A percentile compares a stretch with the other conserved stretches of the same genome.
Evolutionary conservation across 2,329 filamentous ascomycete species (phyloP).

Genomic region (Canariomyces notabilis): DNA sequence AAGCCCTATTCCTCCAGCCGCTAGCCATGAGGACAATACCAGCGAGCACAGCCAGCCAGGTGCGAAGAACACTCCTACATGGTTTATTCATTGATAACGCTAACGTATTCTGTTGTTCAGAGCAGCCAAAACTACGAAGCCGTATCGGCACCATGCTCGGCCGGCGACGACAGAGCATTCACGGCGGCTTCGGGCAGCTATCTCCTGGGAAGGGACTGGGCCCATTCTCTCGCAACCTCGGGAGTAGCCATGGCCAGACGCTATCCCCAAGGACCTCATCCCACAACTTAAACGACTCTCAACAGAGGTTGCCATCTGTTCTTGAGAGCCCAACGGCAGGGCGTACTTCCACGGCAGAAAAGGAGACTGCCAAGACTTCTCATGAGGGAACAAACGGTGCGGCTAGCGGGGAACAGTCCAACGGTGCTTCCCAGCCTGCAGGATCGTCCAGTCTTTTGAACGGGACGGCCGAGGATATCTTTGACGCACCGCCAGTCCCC

Average conservation of each 20-base stretch:
- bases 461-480: conserved; percentile 44
- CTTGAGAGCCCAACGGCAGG: conserved; percentile 49
- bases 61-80: conserved; percentile 14
- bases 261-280: conserved; percentile 56
- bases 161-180: conserved; percentile 60
- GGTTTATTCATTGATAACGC: neutral
- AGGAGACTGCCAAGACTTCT: conserved; percentile 30
- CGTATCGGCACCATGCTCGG: conserved; percentile 67
- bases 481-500: conserved; percentile 48
- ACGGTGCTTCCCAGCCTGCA: conserved; percentile 28
- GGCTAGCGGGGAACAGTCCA: conserved; percentile 29
- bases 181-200: conserved; percentile 55
- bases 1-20: conserved; percentile 28
- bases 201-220: conserved; percentile 48
- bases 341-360: conserved; percentile 20
- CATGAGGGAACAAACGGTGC: conserved; percentile 39
- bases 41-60: conserved; percentile 42
- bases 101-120: conserved; percentile 32
- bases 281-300: conserved; percentile 52
- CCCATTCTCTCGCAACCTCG: conserved; percentile 56
- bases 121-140: conserved; percentile 55
- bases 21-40: conserved; percentile 35
- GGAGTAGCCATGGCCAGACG: conserved; percentile 56
- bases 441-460: conserved; percentile 40
- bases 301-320: conserved; percentile 51